Base-by-base conservation (phyloP, 2,329 filamentous ascomycete species). In the Ophiostoma montium region DNA sequence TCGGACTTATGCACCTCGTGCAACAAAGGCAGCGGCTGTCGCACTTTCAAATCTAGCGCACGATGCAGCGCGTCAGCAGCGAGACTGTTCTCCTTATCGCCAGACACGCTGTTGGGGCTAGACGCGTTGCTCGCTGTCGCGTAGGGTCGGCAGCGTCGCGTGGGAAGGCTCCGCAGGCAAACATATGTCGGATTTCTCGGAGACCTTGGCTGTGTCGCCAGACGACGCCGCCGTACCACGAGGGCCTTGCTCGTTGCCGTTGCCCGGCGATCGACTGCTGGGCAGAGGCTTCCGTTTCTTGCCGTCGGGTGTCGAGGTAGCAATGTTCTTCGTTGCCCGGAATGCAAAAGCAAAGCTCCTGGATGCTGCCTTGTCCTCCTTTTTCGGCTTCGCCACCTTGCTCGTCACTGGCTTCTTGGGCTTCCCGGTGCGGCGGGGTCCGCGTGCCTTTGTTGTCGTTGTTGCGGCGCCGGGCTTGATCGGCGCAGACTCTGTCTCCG, bases 301-400 rank as follows among this genome's bases (percentile, higher is more conserved):
- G 27, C 30, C 48, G 11, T 38, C 46, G 12, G 46, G 6, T 12
- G 44, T 39, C 12, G 33, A n/a, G 15, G 50, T 61, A 3, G 60
- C 45, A 38, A 61, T 57, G 15, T 62, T 65, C 55, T 72, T 70
- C 52, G 66, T 67, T 4, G 67, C 56, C 55, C 69, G 72, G 60
- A 72, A 73, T 1, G 63, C 55, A 45, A 68, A 63, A 48, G 68
- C 63, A 44, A 69, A 56, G 8, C 35, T 56, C 15, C 50, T 50
- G 7, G 46, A 38, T 2, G 42, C 12, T 2, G 35, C 8, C 18
- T 48, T 52, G 8, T 39, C 60, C 35, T 67, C 61, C 46, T 60
- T 54, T 54, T 63, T 66, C 46, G 53, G 39, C 27, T 62, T 69
- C 11, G 61, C 47, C 49, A 65, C 46, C 19, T 61, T 69, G 12